Evolutionary conservation across 2,329 filamentous ascomycete genomes (phyloP).

Genomic region (Hysterium pulicare): DNA sequence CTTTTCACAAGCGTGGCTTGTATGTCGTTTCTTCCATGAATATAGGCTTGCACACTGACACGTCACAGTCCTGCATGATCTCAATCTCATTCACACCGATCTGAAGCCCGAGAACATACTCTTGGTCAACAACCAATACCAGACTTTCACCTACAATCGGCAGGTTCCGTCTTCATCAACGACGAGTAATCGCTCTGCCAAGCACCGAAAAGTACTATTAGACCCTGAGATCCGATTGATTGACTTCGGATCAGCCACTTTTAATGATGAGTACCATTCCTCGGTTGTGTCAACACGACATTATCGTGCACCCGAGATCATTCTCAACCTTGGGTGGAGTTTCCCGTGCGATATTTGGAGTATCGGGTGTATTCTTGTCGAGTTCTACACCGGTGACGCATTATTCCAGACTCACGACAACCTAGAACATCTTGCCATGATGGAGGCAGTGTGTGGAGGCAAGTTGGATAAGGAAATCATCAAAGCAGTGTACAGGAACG

Average conservation of each 20-base stretch:
- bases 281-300: conserved; percentile 65
- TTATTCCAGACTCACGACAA: conserved; percentile 68
- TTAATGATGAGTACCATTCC: conserved; percentile 66
- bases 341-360: conserved; percentile 69
- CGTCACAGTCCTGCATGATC: conserved; percentile 77
- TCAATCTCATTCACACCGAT: conserved; percentile 93
- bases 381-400: conserved; percentile 66
- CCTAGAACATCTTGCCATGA: conserved; percentile 66
- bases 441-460: conserved; percentile 60
- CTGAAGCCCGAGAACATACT: conserved; percentile 67
- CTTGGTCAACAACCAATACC: conserved; percentile 61
- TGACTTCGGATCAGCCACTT: conserved; percentile 66
- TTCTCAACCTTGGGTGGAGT: conserved; percentile 65
- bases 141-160: conserved; percentile 67
- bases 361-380: conserved; percentile 65
- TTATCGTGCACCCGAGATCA: conserved; percentile 66
- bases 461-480: conserved; percentile 56
- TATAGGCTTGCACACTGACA: conserved; percentile 13
- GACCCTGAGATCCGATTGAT: conserved; percentile 66
- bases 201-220: conserved; percentile 60
- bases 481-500: conserved; percentile 50
- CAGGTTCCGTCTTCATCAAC: conserved; percentile 64
- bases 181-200: conserved; percentile 54
- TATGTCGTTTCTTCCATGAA: conserved; percentile 50
- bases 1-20: conserved; percentile 97